Evolutionary conservation across 148 eudicot species (phyloP).

Genomic region (Rhododendron vialii): DNA sequence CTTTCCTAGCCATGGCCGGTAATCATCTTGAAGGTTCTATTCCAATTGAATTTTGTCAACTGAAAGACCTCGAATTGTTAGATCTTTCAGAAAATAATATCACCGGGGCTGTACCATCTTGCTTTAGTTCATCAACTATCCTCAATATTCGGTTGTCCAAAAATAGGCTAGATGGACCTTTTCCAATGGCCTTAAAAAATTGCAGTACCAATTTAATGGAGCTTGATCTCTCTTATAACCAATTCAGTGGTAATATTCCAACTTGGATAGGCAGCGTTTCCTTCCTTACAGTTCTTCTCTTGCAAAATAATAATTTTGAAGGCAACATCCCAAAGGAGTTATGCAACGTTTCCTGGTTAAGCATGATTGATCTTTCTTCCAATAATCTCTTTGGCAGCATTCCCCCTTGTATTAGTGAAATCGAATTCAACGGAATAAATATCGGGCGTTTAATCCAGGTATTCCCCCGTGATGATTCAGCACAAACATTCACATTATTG

Average conservation of each 20-base stretch:
- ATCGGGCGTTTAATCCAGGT: no score
- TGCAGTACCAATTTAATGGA: not conserved
- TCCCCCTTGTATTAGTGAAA: not conserved
- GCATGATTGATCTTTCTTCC: not conserved
- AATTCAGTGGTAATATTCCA: not conserved
- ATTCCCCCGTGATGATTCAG: no score
- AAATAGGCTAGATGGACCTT: not conserved
- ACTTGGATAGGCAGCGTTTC: not conserved
- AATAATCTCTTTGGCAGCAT: not conserved
- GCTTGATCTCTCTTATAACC: not conserved
- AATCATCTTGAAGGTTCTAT: slow-evolving; percentile 7
- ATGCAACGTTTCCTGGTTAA: not conserved
- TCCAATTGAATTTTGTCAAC: not conserved
- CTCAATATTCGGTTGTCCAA: not conserved
- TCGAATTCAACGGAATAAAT: not conserved
- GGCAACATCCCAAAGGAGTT: not conserved
- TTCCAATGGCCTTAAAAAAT: not conserved
- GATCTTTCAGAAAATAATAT: not conserved
- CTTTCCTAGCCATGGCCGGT: not conserved
- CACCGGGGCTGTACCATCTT: not conserved
- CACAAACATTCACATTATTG: no score
- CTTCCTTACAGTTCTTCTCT: not conserved
- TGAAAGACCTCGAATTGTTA: rapidly evolving
- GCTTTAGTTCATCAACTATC: not conserved
- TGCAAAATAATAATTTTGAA: not conserved